A percentile compares a stretch with the other conserved stretches of the same genome.
Evolutionary conservation across 2,329 filamentous ascomycete genomes (phyloP).

Genomic region (Arthrobotrys conoides): DNA sequence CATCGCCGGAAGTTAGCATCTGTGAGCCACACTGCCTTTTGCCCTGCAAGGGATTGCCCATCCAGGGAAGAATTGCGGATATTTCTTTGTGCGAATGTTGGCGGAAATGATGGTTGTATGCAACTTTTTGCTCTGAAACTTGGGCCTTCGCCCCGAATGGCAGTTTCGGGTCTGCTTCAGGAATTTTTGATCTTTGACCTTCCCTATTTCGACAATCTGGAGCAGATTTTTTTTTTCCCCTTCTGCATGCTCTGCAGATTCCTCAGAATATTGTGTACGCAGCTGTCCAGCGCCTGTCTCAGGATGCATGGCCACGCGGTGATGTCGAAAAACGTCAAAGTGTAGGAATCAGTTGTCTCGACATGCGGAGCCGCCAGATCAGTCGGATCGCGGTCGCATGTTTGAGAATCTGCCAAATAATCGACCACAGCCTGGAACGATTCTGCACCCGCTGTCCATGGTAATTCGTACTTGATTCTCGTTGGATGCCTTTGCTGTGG

Average conservation of each 20-base stretch:
- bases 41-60: conserved; percentile 42
- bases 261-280: no score
- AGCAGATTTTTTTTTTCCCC: conserved; percentile 2
- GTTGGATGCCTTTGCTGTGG: conserved; percentile 18
- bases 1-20: conserved; percentile 57
- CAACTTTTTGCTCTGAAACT: conserved; percentile 37
- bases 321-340: conserved; percentile 17
- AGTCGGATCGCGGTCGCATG: conserved; percentile 37
- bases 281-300: conserved; percentile 47
- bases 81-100: conserved; percentile 46
- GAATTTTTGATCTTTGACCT: conserved; percentile 55
- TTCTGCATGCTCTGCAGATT: background rate
- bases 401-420: conserved; percentile 59
- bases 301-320: conserved; percentile 30
- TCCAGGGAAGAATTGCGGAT: conserved; percentile 41
- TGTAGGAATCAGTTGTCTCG: conserved; percentile 38
- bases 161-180: conserved; percentile 58
- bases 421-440: conserved; percentile 48
- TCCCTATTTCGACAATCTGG: conserved; percentile 45
- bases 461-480: conserved; percentile 10
- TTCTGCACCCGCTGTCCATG: conserved; percentile 23
- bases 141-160: conserved; percentile 43
- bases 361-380: conserved; percentile 33
- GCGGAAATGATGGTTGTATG: conserved; percentile 15
- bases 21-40: conserved; percentile 56